Base-by-base conservation (phyloP, 345 rosid genomes). In the Atalantia buxifolia region DNA sequence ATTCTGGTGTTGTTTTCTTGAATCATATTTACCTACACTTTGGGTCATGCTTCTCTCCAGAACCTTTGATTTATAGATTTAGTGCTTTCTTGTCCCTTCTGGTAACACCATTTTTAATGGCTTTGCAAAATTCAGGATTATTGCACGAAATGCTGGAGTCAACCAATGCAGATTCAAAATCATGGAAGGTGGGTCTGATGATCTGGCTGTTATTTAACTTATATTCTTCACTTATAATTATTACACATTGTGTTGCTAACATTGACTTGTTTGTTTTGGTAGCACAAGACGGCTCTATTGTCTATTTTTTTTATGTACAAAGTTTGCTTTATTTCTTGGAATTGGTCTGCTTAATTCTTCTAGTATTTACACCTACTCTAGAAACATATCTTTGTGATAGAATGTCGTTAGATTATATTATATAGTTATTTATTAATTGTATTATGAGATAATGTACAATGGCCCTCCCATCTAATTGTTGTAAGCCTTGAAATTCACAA, bases 131-230 rank as follows among this genome's bases (percentile, higher is more conserved):
- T 55, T 56, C 85, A 93, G 98, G 98, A 56, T 78, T 95, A 79
- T 81, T 95, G 78, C 42, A 87, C 64, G 98, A 95, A 68, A 93
- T 95, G 98, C 93, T 95, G 69, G 98, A 94, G 81, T 84, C 95
- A 21, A 84, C 97, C 21, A 92, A 83, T 72, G 68, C 89, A 0
- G 95, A 89, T 76, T 83, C 93, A 6, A 95, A 84, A 86, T 86
- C 93, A 35, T 95, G 98, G 98, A 95, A 93, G 98, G 98, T 89
- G 67, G 33, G 72, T 42, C 21, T 80, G 35, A 0, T 74, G 30
- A 72, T 28, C 28, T 45, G 42, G 7, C 69, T 18, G 16, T 25
- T 75, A 4, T 8, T 8, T n/a, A 50, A 4, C 25, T 33, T 35
- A 19, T 38, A 27, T 38, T 35, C 25, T 74, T 25, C 2, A 24